Conservation (phyloP, 1,284 basidiomycete species). For the Neolentinus lepideus region DNA sequence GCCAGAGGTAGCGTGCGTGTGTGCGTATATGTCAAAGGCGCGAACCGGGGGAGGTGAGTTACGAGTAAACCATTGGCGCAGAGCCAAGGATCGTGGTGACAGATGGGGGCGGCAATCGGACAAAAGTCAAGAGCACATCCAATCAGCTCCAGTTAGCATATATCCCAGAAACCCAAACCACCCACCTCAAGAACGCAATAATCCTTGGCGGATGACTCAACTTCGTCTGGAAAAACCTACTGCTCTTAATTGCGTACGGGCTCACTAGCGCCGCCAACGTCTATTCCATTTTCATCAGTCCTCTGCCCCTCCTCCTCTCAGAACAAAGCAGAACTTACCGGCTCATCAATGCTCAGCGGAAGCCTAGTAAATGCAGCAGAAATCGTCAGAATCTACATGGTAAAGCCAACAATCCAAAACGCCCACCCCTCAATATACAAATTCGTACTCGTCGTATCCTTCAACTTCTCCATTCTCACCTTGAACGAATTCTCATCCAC, state of each 20-base stretch:
- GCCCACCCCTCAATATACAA: constrained; percentile 67
- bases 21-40: neutral
- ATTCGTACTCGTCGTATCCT: constrained; percentile 58
- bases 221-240: constrained; percentile 67
- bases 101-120: no score
- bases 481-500: constrained; percentile 43
- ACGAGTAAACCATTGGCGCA: no score
- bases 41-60: no score
- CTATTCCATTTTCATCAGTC: constrained; percentile 18
- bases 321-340: no score
- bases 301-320: no score
- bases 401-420: constrained; percentile 4
- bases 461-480: constrained; percentile 60
- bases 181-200: constrained; percentile 69
- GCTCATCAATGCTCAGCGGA: constrained; percentile 48
- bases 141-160: no score
- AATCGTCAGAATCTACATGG: neutral
- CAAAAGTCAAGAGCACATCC: neutral
- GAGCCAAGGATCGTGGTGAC: no score
- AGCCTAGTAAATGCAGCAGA: constrained; percentile 28
- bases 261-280: constrained; percentile 51
- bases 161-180: no score
- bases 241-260: constrained; percentile 62
- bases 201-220: constrained; percentile 66
- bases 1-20: neutral